These are phyloP conservation scores for Phoenix dactylifera DNA, from an alignment of 176 grass and related monocot genomes.

Conservation along the genomic window DNA sequence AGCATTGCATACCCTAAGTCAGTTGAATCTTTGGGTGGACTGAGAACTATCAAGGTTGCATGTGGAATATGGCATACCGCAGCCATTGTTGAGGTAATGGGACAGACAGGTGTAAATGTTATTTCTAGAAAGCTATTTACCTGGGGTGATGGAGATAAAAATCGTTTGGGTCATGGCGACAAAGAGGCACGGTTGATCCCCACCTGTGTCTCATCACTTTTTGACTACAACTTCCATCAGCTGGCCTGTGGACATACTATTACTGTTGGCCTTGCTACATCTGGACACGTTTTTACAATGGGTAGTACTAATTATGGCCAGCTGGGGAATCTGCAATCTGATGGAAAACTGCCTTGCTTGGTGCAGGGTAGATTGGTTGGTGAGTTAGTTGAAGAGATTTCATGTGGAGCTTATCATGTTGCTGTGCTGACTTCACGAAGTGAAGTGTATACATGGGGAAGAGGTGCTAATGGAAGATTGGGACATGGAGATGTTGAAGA, in stretches of 20 bases:
- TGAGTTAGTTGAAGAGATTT: constrained; percentile 84
- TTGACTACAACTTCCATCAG: constrained; percentile 81
- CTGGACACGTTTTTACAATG: constrained; percentile 88
- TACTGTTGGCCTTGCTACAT: constrained; percentile 71
- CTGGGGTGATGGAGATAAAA: constrained; percentile 90
- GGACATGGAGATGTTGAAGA: constrained; percentile 76
- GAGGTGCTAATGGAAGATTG: constrained; percentile 82
- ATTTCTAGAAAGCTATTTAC: constrained; percentile 72
- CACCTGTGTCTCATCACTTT: constrained; percentile 55
- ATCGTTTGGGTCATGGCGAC: constrained; percentile 67
- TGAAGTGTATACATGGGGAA: constrained; percentile 93
- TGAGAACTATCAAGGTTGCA: constrained; percentile 55
- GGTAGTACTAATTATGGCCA: constrained; percentile 75
- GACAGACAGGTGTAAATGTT: constrained; percentile 29
- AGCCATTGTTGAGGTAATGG: constrained; percentile 63
- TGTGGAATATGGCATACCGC: constrained; percentile 90
- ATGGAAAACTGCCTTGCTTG: constrained; percentile 58
- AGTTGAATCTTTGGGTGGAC: constrained; percentile 46
- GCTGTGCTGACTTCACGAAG: constrained; percentile 74
- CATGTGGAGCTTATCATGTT: constrained; percentile 42
- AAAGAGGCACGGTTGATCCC: constrained; percentile 66
- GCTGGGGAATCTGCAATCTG: constrained; percentile 58
- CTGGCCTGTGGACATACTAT: constrained; percentile 76
- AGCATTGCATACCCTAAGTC: constrained; percentile 55
- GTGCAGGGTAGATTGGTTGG: constrained; percentile 49